Base-by-base conservation (phyloP, 2,329 filamentous ascomycete genomes). In the Apiospora hydei region DNA sequence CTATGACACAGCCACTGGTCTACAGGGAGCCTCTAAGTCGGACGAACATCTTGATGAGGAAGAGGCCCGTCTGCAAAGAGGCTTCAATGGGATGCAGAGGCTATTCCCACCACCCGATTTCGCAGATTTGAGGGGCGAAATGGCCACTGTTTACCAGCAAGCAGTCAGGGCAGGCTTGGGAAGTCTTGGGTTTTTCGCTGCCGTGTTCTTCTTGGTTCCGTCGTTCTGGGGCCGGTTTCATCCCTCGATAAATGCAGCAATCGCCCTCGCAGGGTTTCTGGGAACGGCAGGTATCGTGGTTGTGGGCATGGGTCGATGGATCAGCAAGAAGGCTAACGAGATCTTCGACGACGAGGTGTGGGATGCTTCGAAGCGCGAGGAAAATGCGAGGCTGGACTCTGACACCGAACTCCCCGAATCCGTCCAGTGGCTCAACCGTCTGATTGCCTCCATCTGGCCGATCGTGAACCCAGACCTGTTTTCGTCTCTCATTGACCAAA, bases 381-480 rank as follows among this genome's bases (percentile, higher is more conserved):
- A 89, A 69, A 82, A 87, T 73, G 82, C 86, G 49, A 76, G 79
- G 0, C 77, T 85, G 7, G 79, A 82, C 2, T 78, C 81, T 13
- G 81, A 84, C 1, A 81, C 85, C 43, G 83, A 87, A 71, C 84
- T 89, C 1, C 89, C 92, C 5, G 92, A 93, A 76, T 92, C 91
- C 0, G 88, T 90, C 0, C 86, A 90, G 70, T 94, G 92, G 93
- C 85, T 94, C 70, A 94, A 94, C 78, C 91, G 89, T 5, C 80
- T 94, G 0, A 78, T 94, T 10, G 84, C 87, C 4, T 88, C 91
- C 1, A 86, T 94, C 6, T 94, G 93, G 93, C 91, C 92, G 0
- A 84, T 95, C 43, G 87, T 94, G 77, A 94, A 94, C 77, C 93
- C 92, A 0, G 93, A 94, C 76, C 85, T 95, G 1, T 94, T 94